Base-by-base conservation (phyloP, 148 eudicot species). In the Persicaria tinctoria region DNA sequence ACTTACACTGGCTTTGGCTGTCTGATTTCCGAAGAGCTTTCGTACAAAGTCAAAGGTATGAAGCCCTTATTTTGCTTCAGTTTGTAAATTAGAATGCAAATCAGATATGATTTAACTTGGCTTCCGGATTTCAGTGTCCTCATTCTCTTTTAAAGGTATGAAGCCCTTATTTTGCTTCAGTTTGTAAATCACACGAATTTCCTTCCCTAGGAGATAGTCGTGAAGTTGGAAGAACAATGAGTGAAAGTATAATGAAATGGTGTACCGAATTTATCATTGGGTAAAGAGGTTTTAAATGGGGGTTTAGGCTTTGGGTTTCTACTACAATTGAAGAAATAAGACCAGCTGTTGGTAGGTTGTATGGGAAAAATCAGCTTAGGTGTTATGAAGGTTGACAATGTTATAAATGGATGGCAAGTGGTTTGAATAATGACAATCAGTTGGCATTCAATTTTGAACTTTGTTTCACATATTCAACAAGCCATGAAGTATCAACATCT, bases 1-100 rank as follows among this genome's bases (percentile, higher is more conserved):
- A 91, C 98, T 2, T 93, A 93, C 79, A 93, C 98, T 60, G 98
- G 98, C 6, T 93, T 93, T 75, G 98, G 98, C 72, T 92, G 91
- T 80, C 80, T 89, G 82, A 87, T 93, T 50, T 88, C 98, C 7
- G 98, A 93, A 78, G 98, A 93, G 85, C 85, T 91, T 38, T 88
- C 95, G 8, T 89, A 85, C 83, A 91, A 93, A 85, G 80, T 91
- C 50, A 93, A 93, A 93, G 98, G 98, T 93, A 81, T 66, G 12
- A 45, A 57, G 63, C n/a, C 17, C n/a, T 18, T 13, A 60, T 60
- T 60, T 23, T 60, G 18, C 41, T 20, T 60, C 18, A 8, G 13
- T 60, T 60, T 8, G 66, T 16, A 16, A 14, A 54, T 16, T 54
- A 54, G 14, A 51, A 51, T 51, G 13, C 1, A 51, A 12, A 51